Evolutionary conservation across 2,329 filamentous ascomycete genomes (phyloP).

Genomic region (Exophiala oligosperma): DNA sequence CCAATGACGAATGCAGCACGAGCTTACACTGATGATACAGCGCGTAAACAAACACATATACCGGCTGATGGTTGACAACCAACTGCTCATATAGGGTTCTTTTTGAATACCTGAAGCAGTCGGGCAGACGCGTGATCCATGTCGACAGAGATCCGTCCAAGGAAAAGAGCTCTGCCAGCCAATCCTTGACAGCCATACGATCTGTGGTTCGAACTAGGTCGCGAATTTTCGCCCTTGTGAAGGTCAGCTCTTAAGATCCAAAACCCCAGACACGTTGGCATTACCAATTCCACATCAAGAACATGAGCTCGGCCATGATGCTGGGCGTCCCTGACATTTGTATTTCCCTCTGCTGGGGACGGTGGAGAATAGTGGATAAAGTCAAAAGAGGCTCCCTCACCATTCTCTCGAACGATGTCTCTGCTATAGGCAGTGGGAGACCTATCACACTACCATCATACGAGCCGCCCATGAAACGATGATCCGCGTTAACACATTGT

Average conservation of each 20-base stretch:
- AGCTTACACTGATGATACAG: slow-evolving; percentile 17
- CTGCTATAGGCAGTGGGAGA: slow-evolving; percentile 12
- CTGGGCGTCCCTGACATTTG: too few relatives aligned
- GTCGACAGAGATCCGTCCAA: slow-evolving; percentile 9
- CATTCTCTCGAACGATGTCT: slow-evolving; percentile 1
- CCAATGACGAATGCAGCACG: slow-evolving; percentile 15
- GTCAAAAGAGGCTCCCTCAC: not conserved
- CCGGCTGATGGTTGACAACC: slow-evolving; percentile 10
- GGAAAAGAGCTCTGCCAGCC: slow-evolving; percentile 11
- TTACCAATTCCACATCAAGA: too few relatives aligned
- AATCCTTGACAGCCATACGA: not conserved
- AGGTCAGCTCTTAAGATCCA: too few relatives aligned
- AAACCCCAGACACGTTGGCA: too few relatives aligned
- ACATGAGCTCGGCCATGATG: too few relatives aligned
- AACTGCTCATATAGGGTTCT: slow-evolving; percentile 14
- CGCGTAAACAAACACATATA: slow-evolving; percentile 10
- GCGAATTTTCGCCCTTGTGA: slow-evolving; percentile 10
- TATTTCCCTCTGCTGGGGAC: too few relatives aligned
- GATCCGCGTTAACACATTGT: slow-evolving; percentile 14
- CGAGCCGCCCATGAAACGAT: not conserved
- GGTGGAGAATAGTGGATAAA: too few relatives aligned
- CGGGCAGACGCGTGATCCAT: slow-evolving; percentile 4
- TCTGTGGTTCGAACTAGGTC: not conserved
- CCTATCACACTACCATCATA: slow-evolving; percentile 10
- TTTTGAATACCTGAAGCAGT: slow-evolving; percentile 9